A percentile compares a stretch with the other conserved stretches of the same genome.
These are phyloP conservation scores for Xylaria acuta DNA, from an alignment of 495 filamentous ascomycete genomes.

Conservation along the genomic window DNA sequence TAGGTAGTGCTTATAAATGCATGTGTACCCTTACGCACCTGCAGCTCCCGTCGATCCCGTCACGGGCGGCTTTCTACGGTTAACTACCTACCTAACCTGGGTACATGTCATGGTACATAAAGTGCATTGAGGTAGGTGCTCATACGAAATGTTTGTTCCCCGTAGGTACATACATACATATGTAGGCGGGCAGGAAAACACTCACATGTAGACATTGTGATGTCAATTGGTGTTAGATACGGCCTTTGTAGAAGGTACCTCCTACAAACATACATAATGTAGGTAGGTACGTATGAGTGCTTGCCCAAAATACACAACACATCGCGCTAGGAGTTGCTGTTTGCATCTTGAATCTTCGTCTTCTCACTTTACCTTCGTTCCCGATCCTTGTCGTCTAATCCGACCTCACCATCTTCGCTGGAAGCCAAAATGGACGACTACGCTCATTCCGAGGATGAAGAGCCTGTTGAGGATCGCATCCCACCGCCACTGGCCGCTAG, in stretches of 20 bases:
- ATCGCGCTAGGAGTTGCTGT: neutral
- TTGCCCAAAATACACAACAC: neutral
- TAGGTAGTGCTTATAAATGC: too few species aligned
- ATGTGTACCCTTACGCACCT: neutral
- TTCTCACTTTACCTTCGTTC: neutral
- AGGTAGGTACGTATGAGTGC: neutral
- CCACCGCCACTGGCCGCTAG: neutral
- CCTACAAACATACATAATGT: neutral
- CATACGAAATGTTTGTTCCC: too few species aligned
- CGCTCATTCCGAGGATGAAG: conserved; percentile 15
- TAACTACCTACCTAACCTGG: too few species aligned
- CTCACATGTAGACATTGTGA: neutral
- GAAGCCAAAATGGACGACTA: conserved; percentile 16
- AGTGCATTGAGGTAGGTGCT: neutral
- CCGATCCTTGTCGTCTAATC: neutral
- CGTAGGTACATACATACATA: too few species aligned
- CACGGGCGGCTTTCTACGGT: neutral
- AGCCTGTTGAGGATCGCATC: neutral
- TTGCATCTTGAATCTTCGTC: neutral
- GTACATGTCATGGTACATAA: neutral
- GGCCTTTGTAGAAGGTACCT: neutral
- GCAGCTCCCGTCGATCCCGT: too few species aligned
- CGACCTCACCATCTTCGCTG: neutral
- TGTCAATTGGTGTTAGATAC: neutral
- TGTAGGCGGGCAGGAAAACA: neutral